Base-by-base conservation (phyloP, 1,284 basidiomycete species). In the Ceratobasidium sp. region DNA sequence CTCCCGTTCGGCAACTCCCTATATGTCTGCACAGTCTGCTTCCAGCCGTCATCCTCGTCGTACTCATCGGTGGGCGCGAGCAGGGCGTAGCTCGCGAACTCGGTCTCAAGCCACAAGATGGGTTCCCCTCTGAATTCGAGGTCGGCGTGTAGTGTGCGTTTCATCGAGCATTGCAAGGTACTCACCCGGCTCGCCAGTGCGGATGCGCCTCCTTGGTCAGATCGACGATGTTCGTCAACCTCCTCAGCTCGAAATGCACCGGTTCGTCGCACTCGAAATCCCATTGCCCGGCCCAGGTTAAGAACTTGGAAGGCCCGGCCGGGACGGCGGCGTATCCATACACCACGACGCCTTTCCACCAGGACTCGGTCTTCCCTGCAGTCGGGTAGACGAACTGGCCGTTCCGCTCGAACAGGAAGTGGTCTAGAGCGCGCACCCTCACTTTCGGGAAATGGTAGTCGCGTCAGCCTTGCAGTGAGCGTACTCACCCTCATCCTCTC, bases 41-140 rank as follows among this genome's bases (percentile, higher is more conserved):
- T 28, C n/a, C 12, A 28, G 50, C 23, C 38, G 9, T 50, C 40
- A 2, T 3, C 50, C 42, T 1, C n/a, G 38, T 65, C 38, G 40
- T 44, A 65, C 38, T 12, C 1, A 26, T 4, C 26, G 28, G 20
- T 48, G 26, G 66, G 66, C 23, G 38, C 26, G 17, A 69, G 26
- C 26, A 69, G 28, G 0, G 48, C 50, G 26, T 69, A 69, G 13
- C n/a, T 38, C 28, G 15, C 13, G 17, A 5, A 26, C 33, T 50
- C 48, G 10, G 66, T 69, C 5, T 69, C 66, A 17, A 69, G 66
- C 66, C 66, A 69, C 23, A 69, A 26, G 7, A 54, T 33, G 48
- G 38, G 28, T 23, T 69, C 66, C 26, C 1, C 3, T 26, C 65
- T 67, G 33, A 4, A 28, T 69, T 3, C 15, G 15, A 52, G 7